phyloP scores from a whole-genome alignment of 441 rosid genomes.

The Croton laevigatus region DNA sequence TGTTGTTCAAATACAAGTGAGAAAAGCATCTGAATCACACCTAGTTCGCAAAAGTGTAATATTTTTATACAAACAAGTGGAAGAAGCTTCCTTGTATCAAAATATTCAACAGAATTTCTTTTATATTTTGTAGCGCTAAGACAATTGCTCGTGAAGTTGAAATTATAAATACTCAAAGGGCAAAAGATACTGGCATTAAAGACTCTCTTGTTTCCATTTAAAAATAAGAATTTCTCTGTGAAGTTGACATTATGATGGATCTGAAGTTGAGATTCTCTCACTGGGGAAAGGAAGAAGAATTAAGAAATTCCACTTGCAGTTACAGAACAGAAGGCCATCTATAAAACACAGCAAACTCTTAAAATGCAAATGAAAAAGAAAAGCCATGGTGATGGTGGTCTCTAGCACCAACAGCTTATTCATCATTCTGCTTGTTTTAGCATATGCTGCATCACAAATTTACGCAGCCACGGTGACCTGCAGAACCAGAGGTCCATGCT shows the following conservation, averaged over 20 bases:
- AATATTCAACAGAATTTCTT: too few relatives aligned
- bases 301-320: constrained; percentile 1
- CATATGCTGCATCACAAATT: neutral
- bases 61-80: too few relatives aligned
- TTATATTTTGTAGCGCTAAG: too few relatives aligned
- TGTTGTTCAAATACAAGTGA: too few relatives aligned
- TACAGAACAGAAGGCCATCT: neutral
- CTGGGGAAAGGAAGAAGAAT: neutral
- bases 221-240: too few relatives aligned
- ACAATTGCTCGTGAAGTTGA: too few relatives aligned
- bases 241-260: neutral
- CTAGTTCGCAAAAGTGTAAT: too few relatives aligned
- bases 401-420: neutral
- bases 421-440: neutral
- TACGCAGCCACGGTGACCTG: neutral
- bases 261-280: neutral
- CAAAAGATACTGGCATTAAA: too few relatives aligned
- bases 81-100: too few relatives aligned
- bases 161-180: too few relatives aligned
- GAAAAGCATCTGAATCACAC: too few relatives aligned
- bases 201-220: too few relatives aligned
- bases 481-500: neutral
- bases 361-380: neutral
- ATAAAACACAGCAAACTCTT: neutral
- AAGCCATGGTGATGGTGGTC: neutral